phyloP scores from a whole-genome alignment of 345 rosid genomes.

The Hibiscus tridactylites region DNA sequence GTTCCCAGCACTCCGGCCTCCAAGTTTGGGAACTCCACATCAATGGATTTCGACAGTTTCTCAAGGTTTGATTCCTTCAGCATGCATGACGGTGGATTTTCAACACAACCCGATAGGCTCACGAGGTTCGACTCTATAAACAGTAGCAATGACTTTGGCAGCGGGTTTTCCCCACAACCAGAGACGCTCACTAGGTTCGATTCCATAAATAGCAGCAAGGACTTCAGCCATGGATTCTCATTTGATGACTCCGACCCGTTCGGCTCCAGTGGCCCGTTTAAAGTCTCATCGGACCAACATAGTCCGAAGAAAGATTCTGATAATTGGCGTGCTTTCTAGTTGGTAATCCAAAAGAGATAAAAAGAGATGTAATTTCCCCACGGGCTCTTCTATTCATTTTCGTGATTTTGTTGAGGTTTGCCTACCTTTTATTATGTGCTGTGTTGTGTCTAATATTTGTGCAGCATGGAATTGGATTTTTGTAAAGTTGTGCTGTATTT shows the following conservation, averaged over 20 bases:
- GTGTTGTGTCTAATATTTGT: conserved; percentile 24
- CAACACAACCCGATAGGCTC: conserved; percentile 51
- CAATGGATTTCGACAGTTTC: conserved; percentile 67
- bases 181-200: conserved; percentile 66
- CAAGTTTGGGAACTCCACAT: conserved; percentile 71
- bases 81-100: conserved; percentile 50
- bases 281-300: conserved; percentile 57
- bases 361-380: not conserved
- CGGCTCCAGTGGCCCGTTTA: conserved; percentile 63
- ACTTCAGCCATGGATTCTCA: conserved; percentile 53
- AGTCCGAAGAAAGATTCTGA: conserved; percentile 57
- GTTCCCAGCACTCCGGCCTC: conserved; percentile 80
- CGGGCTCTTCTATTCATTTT: not conserved
- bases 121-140: conserved; percentile 62
- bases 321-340: conserved; percentile 60
- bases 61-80: conserved; percentile 93
- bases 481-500: conserved; percentile 24
- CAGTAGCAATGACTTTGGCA: conserved; percentile 44
- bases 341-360: not conserved
- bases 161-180: conserved; percentile 31
- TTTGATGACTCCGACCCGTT: conserved; percentile 86
- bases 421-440: not conserved
- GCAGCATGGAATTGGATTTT: conserved; percentile 16
- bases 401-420: conserved; percentile 4
- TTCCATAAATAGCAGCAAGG: conserved; percentile 46